Evolutionary conservation across 192 early-diverging fungal species (phyloP).

Genomic region (Rhizophagus clarus): DNA sequence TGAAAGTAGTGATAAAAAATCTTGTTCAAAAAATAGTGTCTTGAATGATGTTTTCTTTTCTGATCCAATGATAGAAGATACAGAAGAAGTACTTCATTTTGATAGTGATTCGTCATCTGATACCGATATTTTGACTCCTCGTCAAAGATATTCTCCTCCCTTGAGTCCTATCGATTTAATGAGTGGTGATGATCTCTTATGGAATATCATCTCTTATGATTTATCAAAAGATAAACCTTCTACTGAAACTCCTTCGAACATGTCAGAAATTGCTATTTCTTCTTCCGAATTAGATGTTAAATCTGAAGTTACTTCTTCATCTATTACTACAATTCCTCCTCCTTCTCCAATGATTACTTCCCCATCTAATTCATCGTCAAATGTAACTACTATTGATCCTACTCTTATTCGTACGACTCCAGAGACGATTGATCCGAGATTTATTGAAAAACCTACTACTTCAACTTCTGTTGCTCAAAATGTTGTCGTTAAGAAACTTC

Average conservation of each 20-base stretch:
- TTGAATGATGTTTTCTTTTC: conserved; percentile 26
- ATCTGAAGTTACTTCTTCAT: not conserved
- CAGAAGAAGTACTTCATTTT: conserved; percentile 11
- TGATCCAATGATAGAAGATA: conserved; percentile 16
- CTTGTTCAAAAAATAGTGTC: not conserved
- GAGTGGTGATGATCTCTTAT: not conserved
- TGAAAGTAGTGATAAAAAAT: not conserved
- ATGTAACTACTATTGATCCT: conserved; percentile 4
- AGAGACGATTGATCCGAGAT: not conserved
- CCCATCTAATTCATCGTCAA: not conserved
- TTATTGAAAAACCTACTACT: not conserved
- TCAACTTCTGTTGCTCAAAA: not conserved
- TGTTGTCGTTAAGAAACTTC: not conserved
- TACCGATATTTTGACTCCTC: conserved; percentile 25
- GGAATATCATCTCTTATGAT: not conserved
- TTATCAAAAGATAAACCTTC: not conserved
- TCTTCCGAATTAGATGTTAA: not conserved
- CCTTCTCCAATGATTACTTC: not conserved
- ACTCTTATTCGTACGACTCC: not conserved
- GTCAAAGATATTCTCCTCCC: conserved; percentile 9
- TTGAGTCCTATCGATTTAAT: conserved; percentile 8
- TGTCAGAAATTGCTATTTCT: not conserved
- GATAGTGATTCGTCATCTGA: conserved; percentile 32
- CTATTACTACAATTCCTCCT: not conserved
- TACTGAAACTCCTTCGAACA: not conserved